Base-by-base conservation (phyloP, 192 early-diverging fungal species). In the Entomortierella lignicola region DNA sequence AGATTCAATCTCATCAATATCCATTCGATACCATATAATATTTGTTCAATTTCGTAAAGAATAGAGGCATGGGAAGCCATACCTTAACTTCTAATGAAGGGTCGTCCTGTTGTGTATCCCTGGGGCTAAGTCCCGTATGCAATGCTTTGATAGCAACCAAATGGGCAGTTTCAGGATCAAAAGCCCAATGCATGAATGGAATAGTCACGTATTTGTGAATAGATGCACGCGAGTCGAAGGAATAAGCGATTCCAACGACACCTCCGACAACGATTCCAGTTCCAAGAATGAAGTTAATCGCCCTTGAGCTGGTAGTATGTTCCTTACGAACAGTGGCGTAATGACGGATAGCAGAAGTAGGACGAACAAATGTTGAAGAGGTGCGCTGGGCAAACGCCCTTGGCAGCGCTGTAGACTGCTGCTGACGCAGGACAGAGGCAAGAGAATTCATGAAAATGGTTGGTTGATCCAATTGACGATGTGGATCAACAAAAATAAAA, bases 81-180 rank as follows among this genome's bases (percentile, higher is more conserved):
- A 91, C 85, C 73, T 85, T 83, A 39, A 89, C 84, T 55, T 81
- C 71, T 21, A 90, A 67, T 4, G 66, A 64, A 23, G 69, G 69
- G 47, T 87, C 82, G 65, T 95, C 91, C 0, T 67, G 30, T 26
- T 64, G 71, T 55, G 85, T 81, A 66, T 97, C 94, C 43, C 72
- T 65, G 7, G 95, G 91, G 21, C 59, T 69, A 32, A 95, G 69
- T 7, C 91, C 89, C 63, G 81, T 80, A 75, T 89, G 91, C 3
- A 89, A 86, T 21, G 73, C 4, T 82, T 69, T 66, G 34, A 97
- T 89, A 5, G 87, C 82, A 47, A 92, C 67, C 75, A 85, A 86
- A 77, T 97, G 95, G 1, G 92, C 90, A 5, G 86, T 72, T 58
- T 97, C 95, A 6, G 93, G 69, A 68, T 95, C 94, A 48, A 94